These are phyloP conservation scores for Globisporangium splendens DNA, from an alignment of 352 stramenopile species.

Conservation along the genomic window DNA sequence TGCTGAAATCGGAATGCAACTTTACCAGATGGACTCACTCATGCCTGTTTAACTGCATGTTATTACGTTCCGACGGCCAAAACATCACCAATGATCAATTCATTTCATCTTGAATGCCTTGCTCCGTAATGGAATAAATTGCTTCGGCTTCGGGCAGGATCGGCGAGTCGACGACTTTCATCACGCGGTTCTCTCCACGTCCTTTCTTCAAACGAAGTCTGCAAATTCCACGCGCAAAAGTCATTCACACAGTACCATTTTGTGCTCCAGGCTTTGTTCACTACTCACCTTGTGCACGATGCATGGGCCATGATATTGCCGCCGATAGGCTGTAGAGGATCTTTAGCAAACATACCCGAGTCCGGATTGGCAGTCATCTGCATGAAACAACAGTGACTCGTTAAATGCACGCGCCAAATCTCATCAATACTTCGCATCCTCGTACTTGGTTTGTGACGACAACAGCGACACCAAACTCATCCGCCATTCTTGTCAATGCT, in stretches of 20 bases:
- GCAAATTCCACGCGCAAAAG: neutral
- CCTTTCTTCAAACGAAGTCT: conserved; percentile 95
- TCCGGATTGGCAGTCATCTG: conserved; percentile 89
- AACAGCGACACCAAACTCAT: conserved; percentile 99
- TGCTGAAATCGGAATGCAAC: too few species aligned
- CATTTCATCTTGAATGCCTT: conserved; percentile 92
- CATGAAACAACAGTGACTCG: neutral
- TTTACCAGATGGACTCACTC: too few species aligned
- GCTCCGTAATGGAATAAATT: conserved; percentile 96
- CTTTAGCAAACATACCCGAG: conserved; percentile 89
- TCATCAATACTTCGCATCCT: neutral
- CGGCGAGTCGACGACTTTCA: conserved; percentile 96
- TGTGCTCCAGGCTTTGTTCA: conserved; percentile 6
- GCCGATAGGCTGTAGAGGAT: conserved; percentile 88
- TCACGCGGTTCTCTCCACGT: conserved; percentile 97
- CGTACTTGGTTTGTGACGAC: conserved; percentile 87
- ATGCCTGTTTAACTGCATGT: neutral
- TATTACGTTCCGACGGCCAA: neutral
- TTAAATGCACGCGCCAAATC: neutral
- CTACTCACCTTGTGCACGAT: conserved; percentile 65
- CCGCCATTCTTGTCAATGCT: conserved; percentile 94
- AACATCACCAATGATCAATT: conserved; percentile 41
- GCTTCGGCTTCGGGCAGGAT: conserved; percentile 97
- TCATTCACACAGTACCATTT: conserved; percentile 2
- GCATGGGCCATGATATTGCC: conserved; percentile 89